Conservation (phyloP, 129 eudicot genomes). For the Silybum marianum region DNA sequence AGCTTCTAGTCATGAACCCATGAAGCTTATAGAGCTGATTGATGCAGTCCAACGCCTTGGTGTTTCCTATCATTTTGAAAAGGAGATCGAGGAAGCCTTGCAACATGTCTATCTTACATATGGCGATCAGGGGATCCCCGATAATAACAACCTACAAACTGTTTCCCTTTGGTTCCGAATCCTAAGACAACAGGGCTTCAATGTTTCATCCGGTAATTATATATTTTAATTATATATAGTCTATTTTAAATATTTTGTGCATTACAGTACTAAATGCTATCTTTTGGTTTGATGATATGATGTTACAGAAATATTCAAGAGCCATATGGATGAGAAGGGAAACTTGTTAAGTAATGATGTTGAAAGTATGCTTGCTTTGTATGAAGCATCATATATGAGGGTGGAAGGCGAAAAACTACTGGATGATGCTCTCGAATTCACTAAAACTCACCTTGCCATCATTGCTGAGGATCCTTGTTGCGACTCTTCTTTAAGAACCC, state of each 20-base stretch:
- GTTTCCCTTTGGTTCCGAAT: constrained; percentile 7
- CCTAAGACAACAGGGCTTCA: constrained; percentile 13
- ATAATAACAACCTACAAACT: not conserved
- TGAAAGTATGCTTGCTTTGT: not conserved
- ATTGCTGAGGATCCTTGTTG: constrained; percentile 1
- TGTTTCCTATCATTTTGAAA: constrained; percentile 9
- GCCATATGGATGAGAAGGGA: not conserved
- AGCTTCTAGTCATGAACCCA: not conserved
- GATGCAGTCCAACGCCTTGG: constrained; percentile 14
- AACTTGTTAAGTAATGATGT: not conserved
- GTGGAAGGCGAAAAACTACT: constrained; percentile 7
- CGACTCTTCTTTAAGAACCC: constrained; percentile 1
- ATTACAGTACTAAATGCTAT: not conserved
- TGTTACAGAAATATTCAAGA: constrained; percentile 3
- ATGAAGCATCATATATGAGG: not conserved
- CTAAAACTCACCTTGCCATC: constrained; percentile 2
- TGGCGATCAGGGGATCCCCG: not conserved
- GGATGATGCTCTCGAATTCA: constrained; percentile 3
- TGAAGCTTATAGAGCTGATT: not conserved
- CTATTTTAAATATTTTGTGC: too few species aligned
- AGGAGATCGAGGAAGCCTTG: constrained; percentile 6
- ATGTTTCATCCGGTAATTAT: not conserved
- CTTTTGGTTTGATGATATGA: not conserved
- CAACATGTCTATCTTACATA: not conserved
- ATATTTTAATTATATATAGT: too few species aligned